Base-by-base conservation (phyloP, 352 stramenopile species). In the Phytopythium delawarense region DNA sequence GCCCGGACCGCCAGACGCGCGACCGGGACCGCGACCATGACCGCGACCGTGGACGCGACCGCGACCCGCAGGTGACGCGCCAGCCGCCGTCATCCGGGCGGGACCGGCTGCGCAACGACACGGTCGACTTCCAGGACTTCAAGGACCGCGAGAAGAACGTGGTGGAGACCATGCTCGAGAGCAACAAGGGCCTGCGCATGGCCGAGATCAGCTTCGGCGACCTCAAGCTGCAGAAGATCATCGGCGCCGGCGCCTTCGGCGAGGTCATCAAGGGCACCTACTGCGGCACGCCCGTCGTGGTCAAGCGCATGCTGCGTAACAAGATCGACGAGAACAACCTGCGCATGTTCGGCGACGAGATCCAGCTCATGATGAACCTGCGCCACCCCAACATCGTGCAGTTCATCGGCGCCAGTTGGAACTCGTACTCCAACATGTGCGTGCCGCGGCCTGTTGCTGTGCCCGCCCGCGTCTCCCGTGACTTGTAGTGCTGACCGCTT, bases 371-470 rank as follows among this genome's bases (percentile, higher is more conserved):
- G 87, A 93, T 94, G 85, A 94, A 94, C 59, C 65, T 96, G 32
- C 87, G 87, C 35, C 87, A 96, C 61, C 87, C 87, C 4, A 94
- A 94, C 69, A 94, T 96, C 35, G 87, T 96, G 32, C 87, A 96
- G 76, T 96, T 96, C 59, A 96, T 96, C 46, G 87, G 87, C 50
- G 87, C 87, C 46, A 94, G 85, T 79, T 96, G 87, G 87, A 94
- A 96, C 80, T 94, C 85, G 65, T 94, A 94, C 76, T 96, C 87
- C 32, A 96, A 96, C 65, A 94, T 96, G 87, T 96, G 79, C 59
- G 83, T 83, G 20, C 39, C 2, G 57, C 34, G 37, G 50, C 39
- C 7, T 57, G 28, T 37, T 66, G 9, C 25, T 44, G 53, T 7
- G 28, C 5, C 28, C 28, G 28, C 28, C 28, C 28, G 23, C 59